Evolutionary conservation across 2,329 filamentous ascomycete species (phyloP), one percentile per base, ranked within the genome.

Genomic region (Scedosporium dehoogii): DNA sequence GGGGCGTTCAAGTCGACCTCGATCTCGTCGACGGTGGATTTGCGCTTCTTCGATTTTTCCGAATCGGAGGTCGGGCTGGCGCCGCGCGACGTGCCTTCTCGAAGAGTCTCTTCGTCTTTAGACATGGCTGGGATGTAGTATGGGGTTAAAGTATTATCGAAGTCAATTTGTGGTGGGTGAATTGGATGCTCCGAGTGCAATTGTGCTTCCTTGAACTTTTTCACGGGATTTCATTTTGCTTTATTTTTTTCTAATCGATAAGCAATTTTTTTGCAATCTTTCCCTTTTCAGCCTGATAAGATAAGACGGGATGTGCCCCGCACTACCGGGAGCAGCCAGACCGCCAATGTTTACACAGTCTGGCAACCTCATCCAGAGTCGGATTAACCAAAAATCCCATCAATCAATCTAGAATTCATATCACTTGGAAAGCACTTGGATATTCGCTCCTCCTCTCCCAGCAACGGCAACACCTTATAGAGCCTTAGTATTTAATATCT

Each of bases 1-100:
- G 94, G 94, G n/a, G 90, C 86, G 66, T 79, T 81, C 65, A 99
- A 78, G 73, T 99, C 91, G 72, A 99, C 92, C 74, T 96, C 91
- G 70, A 99, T 88, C 69, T 92, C 89, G 58, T 87, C 83, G 62
- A 82, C 74, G 62, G 80, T 76, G 59, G 85, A 78, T 75, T 93
- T 94, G 74, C 90, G 88, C 78, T 96, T 91, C 72, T 83, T 88
- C 63, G 78, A 42, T n/a, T 41, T 55, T 42, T 55, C 6, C 27
- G 48, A 25, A 10, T 61, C 59, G 7, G 29, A 33, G 5, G 48
- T 56, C 46, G 29, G 23, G 48, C 23, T n/a, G n/a, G 48, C n/a
- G 10, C 23, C 51, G 9, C 42, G 41, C 10, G 57, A 44, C 7
- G 57, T 42, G 57, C 57, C 57, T 7, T 18, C 57, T 2, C n/a